phyloP scores from a whole-genome alignment of 495 filamentous ascomycete genomes.

The Annulohypoxylon moriforme region DNA sequence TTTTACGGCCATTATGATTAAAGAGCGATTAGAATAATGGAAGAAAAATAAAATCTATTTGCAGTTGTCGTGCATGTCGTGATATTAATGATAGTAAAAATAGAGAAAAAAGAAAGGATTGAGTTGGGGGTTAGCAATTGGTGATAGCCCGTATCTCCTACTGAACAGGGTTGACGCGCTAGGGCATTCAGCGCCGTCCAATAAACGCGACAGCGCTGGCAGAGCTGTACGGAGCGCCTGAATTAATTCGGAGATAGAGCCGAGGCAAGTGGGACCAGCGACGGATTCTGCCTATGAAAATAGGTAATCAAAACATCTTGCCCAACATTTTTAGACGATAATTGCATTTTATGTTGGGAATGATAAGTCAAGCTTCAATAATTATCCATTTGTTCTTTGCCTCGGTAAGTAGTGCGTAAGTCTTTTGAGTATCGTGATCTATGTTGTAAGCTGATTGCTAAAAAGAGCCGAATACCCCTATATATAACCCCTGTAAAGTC shows the following conservation, averaged over 20 bases:
- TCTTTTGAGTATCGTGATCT: too few species aligned
- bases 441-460: too few species aligned
- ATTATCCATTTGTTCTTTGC: neutral
- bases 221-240: neutral
- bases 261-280: conserved; percentile 28
- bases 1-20: conserved; percentile 30
- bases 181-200: neutral
- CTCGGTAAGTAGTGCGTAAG: neutral
- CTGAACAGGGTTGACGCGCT: neutral
- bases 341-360: neutral
- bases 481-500: too few species aligned
- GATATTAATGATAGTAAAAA: neutral
- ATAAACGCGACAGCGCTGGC: neutral
- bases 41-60: neutral
- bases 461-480: too few species aligned
- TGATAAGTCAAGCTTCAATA: neutral
- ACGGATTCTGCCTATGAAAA: too few species aligned
- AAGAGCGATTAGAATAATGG: too few species aligned
- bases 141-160: too few species aligned
- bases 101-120: neutral
- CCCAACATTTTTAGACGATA: conserved; percentile 1
- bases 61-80: neutral
- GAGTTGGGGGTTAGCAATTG: neutral
- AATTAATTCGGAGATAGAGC: neutral
- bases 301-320: neutral